Conservation (phyloP, 2,329 filamentous ascomycete species). For the Rutstroemia sp. region DNA sequence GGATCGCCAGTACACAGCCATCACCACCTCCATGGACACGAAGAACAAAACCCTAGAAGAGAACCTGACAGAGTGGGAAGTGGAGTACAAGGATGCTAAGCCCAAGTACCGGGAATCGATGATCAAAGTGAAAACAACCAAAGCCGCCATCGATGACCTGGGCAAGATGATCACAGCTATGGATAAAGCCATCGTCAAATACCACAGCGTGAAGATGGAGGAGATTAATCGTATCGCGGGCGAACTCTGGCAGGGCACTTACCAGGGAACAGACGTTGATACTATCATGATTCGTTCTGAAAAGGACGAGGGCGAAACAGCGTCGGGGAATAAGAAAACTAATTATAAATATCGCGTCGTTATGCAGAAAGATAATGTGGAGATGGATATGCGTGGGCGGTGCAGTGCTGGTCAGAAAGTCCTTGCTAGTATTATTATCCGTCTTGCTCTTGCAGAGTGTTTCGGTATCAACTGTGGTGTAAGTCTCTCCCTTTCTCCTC, state of each 20-base stretch:
- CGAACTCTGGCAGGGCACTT: slow-evolving; percentile 95
- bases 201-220: slow-evolving; percentile 94
- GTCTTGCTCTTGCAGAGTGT: slow-evolving; percentile 88
- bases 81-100: slow-evolving; percentile 78
- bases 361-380: slow-evolving; percentile 94
- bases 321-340: slow-evolving; percentile 43
- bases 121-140: slow-evolving; percentile 85
- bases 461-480: slow-evolving; percentile 89
- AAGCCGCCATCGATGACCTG: slow-evolving; percentile 86
- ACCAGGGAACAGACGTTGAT: slow-evolving; percentile 95
- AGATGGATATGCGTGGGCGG: slow-evolving; percentile 99
- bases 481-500: slow-evolving; percentile 16
- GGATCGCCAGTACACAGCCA: slow-evolving; percentile 62
- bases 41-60: slow-evolving; percentile 75
- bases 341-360: slow-evolving; percentile 96
- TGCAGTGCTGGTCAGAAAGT: slow-evolving; percentile 97
- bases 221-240: slow-evolving; percentile 93
- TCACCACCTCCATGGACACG: slow-evolving; percentile 72
- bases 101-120: slow-evolving; percentile 77
- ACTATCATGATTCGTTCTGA: slow-evolving; percentile 93
- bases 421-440: slow-evolving; percentile 93
- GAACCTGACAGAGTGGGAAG: slow-evolving; percentile 71
- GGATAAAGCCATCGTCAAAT: slow-evolving; percentile 96
- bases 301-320: slow-evolving; percentile 62
- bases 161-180: slow-evolving; percentile 75